Evolutionary conservation across 2,329 filamentous ascomycete genomes (phyloP).

Genomic region (Aspergillus eucalypticola): DNA sequence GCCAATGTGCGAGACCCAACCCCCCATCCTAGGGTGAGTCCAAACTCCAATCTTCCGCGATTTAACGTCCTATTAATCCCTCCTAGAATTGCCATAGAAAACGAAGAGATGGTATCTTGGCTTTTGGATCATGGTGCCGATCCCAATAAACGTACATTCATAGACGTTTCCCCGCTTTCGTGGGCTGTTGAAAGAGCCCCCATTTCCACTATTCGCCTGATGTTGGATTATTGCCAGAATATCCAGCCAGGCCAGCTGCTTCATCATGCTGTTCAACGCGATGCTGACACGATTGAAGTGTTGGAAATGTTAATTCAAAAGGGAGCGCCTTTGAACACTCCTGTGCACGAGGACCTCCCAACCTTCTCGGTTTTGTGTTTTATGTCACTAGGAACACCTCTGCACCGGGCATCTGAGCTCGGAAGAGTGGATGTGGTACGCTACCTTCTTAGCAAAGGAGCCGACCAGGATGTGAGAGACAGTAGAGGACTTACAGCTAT

Average conservation of each 20-base stretch:
- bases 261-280: conserved; percentile 21
- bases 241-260: conserved; percentile 26
- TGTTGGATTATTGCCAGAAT: conserved; percentile 22
- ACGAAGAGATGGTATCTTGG: conserved; percentile 27
- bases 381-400: conserved; percentile 23
- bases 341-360: conserved; percentile 22
- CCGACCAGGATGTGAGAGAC: conserved; percentile 22
- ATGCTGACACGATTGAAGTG: conserved; percentile 18
- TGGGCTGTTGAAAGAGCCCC: conserved; percentile 23
- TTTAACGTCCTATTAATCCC: neutral
- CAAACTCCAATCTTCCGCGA: neutral
- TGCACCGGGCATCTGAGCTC: conserved; percentile 25
- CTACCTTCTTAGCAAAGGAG: conserved; percentile 23
- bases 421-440: conserved; percentile 22
- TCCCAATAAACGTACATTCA: conserved; percentile 25
- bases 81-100: conserved; percentile 19
- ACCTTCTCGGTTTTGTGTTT: conserved; percentile 21
- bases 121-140: conserved; percentile 31
- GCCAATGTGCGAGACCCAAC: conserved; percentile 19
- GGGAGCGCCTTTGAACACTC: conserved; percentile 22
- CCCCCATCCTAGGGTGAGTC: conserved; percentile 25
- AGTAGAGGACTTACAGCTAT: conserved; percentile 20
- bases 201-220: conserved; percentile 21
- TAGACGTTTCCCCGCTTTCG: conserved; percentile 29
- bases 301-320: conserved; percentile 21